Evolutionary conservation across 2,329 filamentous ascomycete genomes (phyloP).

Genomic region (Fusarium sp.): DNA sequence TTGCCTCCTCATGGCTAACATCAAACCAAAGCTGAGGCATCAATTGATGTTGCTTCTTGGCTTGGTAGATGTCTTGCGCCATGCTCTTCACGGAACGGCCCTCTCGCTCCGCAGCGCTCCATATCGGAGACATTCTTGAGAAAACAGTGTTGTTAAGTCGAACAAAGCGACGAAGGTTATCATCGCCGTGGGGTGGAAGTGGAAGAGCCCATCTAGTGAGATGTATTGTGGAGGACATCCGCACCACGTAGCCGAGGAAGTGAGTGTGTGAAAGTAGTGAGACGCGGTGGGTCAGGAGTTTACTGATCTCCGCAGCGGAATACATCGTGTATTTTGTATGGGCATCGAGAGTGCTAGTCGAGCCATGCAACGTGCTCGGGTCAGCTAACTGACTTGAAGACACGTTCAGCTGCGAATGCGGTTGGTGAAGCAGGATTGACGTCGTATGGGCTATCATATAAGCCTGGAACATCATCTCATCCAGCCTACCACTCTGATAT

Average conservation of each 20-base stretch:
- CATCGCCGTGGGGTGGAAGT: slow-evolving; percentile 70
- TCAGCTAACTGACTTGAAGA: slow-evolving; percentile 69
- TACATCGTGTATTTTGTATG: slow-evolving; percentile 86
- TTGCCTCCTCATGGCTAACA: slow-evolving; percentile 66
- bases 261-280: slow-evolving; percentile 80
- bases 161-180: slow-evolving; percentile 78
- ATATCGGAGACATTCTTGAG: slow-evolving; percentile 75
- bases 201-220: slow-evolving; percentile 81
- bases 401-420: slow-evolving; percentile 79
- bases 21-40: slow-evolving; percentile 67
- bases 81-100: slow-evolving; percentile 81
- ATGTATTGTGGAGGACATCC: slow-evolving; percentile 83
- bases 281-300: slow-evolving; percentile 79
- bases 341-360: slow-evolving; percentile 66
- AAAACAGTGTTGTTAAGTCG: slow-evolving; percentile 83
- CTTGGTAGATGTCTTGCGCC: slow-evolving; percentile 78
- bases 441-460: slow-evolving; percentile 79
- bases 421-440: slow-evolving; percentile 82
- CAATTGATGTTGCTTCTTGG: slow-evolving; percentile 67
- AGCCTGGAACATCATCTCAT: slow-evolving; percentile 93
- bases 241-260: slow-evolving; percentile 85
- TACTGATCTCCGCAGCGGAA: slow-evolving; percentile 81
- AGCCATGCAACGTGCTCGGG: slow-evolving; percentile 73
- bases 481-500: slow-evolving; percentile 76
- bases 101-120: slow-evolving; percentile 78